phyloP scores from a whole-genome alignment of 176 grass and related monocot species.

The Oryza longistaminata region DNA sequence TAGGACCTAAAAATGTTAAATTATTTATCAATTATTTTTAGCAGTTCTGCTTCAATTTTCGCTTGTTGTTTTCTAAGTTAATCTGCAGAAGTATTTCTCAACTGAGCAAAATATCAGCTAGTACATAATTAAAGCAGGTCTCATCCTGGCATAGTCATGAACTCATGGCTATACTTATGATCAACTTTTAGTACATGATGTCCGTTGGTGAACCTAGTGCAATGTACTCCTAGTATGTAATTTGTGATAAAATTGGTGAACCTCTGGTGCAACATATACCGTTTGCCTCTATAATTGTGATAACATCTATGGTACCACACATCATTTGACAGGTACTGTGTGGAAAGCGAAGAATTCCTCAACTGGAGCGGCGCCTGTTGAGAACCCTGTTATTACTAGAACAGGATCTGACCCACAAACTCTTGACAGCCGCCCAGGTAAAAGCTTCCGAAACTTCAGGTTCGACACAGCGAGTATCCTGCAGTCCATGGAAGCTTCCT shows the following conservation, averaged over 20 bases:
- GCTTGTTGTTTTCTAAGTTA: not conserved
- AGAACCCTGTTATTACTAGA: conserved; percentile 44
- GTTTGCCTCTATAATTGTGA: not conserved
- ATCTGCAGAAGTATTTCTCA: not conserved
- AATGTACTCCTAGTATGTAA: not conserved
- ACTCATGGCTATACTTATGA: not conserved
- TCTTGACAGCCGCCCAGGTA: conserved; percentile 66
- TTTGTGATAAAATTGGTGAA: not conserved
- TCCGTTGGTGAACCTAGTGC: not conserved
- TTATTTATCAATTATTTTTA: not conserved
- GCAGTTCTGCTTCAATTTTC: not conserved
- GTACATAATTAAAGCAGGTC: conserved; percentile 7
- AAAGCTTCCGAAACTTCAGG: conserved; percentile 87
- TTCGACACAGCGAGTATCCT: conserved; percentile 70
- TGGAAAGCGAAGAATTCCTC: conserved; percentile 76
- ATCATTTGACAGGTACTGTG: conserved; percentile 45
- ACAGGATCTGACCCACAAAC: conserved; percentile 49
- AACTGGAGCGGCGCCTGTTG: conserved; percentile 26
- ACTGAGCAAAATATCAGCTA: not conserved
- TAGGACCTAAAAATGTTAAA: not conserved
- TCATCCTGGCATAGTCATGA: not conserved
- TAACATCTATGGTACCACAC: not conserved
- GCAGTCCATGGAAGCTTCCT: conserved; percentile 74
- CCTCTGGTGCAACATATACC: not conserved
- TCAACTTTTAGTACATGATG: not conserved